phyloP scores from a whole-genome alignment of 768 basidiomycete species.

The Fomitopsis serialis region DNA sequence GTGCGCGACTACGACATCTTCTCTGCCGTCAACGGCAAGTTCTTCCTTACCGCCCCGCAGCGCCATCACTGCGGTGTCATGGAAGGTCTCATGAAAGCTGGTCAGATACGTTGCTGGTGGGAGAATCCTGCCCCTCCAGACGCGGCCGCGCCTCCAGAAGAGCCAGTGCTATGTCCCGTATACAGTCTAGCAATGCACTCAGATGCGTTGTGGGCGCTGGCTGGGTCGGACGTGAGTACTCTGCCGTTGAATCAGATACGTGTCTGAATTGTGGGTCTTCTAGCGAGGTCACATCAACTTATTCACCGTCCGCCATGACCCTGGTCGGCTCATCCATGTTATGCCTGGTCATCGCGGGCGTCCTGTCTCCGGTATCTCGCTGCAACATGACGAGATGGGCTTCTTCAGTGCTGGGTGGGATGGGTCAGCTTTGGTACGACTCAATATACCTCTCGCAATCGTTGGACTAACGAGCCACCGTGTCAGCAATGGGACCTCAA shows the following conservation, averaged over 20 bases:
- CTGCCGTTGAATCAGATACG: neutral
- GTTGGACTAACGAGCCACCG: conserved; percentile 1
- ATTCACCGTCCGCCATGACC: conserved; percentile 89
- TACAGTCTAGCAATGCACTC: conserved; percentile 90
- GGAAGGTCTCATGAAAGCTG: conserved; percentile 87
- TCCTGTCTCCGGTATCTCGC: conserved; percentile 79
- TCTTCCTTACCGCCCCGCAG: conserved; percentile 83
- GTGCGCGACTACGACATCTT: conserved; percentile 92
- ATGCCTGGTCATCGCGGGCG: conserved; percentile 69
- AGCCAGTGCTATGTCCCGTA: conserved; percentile 60
- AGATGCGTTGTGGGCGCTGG: conserved; percentile 89
- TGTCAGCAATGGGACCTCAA: conserved; percentile 96
- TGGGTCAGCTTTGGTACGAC: conserved; percentile 74
- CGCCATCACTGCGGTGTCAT: conserved; percentile 86
- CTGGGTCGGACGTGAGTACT: conserved; percentile 69
- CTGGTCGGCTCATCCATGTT: conserved; percentile 70
- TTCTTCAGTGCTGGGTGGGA: conserved; percentile 96
- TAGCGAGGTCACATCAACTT: conserved; percentile 90
- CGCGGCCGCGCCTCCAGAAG: conserved; percentile 35
- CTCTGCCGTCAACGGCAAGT: conserved; percentile 80
- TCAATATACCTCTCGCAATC: neutral
- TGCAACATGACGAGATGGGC: conserved; percentile 78
- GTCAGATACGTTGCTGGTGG: conserved; percentile 88
- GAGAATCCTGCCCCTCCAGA: conserved; percentile 55
- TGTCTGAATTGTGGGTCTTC: neutral